Evolutionary conservation across 352 stramenopile species (phyloP).

Genomic region (Phytopythium kandeliae): DNA sequence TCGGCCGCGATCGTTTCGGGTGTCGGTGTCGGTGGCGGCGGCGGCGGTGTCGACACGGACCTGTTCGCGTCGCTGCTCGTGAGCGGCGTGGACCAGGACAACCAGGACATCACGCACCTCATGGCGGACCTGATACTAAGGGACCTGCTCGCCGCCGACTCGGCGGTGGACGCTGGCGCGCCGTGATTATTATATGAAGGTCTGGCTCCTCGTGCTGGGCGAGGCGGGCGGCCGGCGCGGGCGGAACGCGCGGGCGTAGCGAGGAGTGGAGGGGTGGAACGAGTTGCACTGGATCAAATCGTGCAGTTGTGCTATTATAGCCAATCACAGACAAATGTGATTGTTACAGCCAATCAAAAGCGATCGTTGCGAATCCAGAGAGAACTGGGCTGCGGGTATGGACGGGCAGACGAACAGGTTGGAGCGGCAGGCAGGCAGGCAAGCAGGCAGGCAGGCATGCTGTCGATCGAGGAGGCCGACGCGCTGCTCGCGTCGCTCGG

Average conservation of each 20-base stretch:
- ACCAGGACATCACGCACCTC: slow-evolving; percentile 9
- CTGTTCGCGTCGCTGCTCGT: slow-evolving; percentile 7
- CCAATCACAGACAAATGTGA: not conserved
- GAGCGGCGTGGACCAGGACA: slow-evolving; percentile 8
- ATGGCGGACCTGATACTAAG: slow-evolving; percentile 8
- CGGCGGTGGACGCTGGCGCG: not conserved
- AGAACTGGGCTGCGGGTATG: no score
- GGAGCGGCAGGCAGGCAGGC: not conserved
- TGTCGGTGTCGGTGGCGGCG: no score
- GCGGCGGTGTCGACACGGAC: not conserved
- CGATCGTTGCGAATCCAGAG: no score
- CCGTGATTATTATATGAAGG: no score
- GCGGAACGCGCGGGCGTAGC: not conserved
- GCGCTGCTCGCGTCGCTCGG: slow-evolving; percentile 9
- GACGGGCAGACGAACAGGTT: no score
- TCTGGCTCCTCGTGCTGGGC: no score
- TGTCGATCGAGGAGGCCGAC: slow-evolving; percentile 8
- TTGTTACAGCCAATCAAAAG: slow-evolving; percentile 3
- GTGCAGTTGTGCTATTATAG: not conserved
- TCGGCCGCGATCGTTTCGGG: no score
- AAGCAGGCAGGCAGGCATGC: no score
- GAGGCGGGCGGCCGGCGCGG: no score
- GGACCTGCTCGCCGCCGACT: slow-evolving; percentile 7
- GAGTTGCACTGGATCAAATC: not conserved
- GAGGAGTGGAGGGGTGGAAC: not conserved